Conservation (phyloP, 1,284 basidiomycete species). For the Microbotryum silenes-acaulis region DNA sequence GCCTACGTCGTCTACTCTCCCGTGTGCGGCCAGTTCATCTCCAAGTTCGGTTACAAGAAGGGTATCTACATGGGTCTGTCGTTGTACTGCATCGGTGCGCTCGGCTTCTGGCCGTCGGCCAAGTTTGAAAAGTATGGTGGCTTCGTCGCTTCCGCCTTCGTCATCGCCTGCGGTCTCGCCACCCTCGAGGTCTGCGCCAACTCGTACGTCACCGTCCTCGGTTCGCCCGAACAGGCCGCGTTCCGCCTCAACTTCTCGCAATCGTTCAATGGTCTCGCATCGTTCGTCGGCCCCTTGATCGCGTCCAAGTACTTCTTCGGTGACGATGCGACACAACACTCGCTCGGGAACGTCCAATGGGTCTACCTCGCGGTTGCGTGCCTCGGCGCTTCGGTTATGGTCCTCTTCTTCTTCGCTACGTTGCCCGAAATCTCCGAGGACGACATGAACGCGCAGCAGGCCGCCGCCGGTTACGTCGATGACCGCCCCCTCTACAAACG, state of each 20-base stretch:
- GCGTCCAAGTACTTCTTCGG: conserved; percentile 60
- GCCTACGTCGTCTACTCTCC: conserved; percentile 37
- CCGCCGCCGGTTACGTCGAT: conserved; percentile 47
- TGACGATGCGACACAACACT: conserved; percentile 53
- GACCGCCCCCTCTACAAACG: conserved; percentile 61
- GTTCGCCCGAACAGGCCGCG: conserved; percentile 60
- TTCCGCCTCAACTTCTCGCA: conserved; percentile 73
- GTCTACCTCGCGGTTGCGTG: conserved; percentile 68
- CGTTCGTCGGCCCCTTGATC: conserved; percentile 70
- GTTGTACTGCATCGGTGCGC: conserved; percentile 62
- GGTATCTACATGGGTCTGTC: conserved; percentile 53
- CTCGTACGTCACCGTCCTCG: conserved; percentile 63
- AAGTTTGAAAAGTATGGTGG: conserved; percentile 52
- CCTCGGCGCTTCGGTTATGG: conserved; percentile 55
- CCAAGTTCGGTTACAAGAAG: conserved; percentile 45
- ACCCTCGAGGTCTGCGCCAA: conserved; percentile 55
- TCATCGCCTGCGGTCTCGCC: conserved; percentile 60
- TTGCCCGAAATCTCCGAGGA: conserved; percentile 65
- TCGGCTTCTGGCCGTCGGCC: conserved; percentile 74
- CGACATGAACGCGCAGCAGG: conserved; percentile 35
- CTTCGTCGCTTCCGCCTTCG: conserved; percentile 52
- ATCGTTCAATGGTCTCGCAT: conserved; percentile 70
- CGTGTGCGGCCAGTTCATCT: conserved; percentile 42
- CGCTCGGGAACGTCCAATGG: conserved; percentile 67
- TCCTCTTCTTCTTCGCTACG: conserved; percentile 63